Percentiles rank a stretch among this genome's conserved stretches.
Evolutionary conservation across 345 rosid genomes (phyloP).

Genomic region (Syzygium grande): DNA sequence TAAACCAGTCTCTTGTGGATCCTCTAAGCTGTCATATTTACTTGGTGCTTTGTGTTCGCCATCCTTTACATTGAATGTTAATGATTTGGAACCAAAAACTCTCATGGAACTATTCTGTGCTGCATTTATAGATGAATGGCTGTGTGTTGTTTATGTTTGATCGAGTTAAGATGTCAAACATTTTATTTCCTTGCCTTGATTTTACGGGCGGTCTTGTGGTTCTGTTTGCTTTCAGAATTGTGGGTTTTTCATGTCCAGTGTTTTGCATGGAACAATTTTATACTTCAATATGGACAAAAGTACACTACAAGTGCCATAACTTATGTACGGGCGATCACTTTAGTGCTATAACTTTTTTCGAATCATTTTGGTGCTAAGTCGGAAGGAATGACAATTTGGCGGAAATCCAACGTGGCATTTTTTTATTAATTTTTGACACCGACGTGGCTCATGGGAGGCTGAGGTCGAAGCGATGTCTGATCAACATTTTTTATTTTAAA

Average conservation of each 20-base stretch:
- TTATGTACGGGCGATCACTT: too few species aligned
- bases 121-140: not conserved
- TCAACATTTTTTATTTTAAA: too few species aligned
- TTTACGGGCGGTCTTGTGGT: not conserved
- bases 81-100: not conserved
- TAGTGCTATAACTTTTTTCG: too few species aligned
- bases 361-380: too few species aligned
- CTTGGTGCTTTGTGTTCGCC: not conserved
- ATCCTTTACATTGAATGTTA: not conserved
- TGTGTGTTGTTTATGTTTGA: not conserved
- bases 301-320: too few species aligned
- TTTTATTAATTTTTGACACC: too few species aligned
- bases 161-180: not conserved
- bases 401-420: too few species aligned
- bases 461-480: too few species aligned
- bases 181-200: not conserved
- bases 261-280: not conserved
- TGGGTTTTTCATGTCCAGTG: not conserved
- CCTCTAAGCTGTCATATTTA: not conserved
- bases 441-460: too few species aligned
- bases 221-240: not conserved
- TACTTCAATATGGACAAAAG: too few species aligned
- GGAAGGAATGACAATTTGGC: too few species aligned
- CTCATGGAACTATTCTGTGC: not conserved
- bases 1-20: not conserved